Evolutionary conservation across 1,284 basidiomycete species (phyloP), one percentile per base, ranked within the genome.

Genomic region (Ceratobasidium sp.): DNA sequence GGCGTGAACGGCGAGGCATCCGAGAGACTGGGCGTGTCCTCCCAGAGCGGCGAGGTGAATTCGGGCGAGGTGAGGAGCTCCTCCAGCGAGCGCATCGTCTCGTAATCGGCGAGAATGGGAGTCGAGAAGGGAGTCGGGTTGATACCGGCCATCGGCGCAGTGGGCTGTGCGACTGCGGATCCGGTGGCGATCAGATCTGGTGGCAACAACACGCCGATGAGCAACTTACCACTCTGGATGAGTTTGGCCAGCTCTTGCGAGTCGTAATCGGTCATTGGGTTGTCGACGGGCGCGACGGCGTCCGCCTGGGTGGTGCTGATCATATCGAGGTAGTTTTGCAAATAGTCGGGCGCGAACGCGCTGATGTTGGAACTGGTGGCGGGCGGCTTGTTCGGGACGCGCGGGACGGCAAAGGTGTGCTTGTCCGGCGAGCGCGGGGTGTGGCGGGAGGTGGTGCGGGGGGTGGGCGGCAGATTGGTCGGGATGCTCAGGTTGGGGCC

Each of bases 1-100:
- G 69, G 69, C 8, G 69, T 72, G 29, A 72, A 72, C 6, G 69
- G 69, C 41, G 69, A 61, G 4, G 56, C 69, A 34, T 72, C 69
- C 8, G 69, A 61, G 29, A 72, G 58, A 13, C 43, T 59, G 27
- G 69, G 69, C n/a, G 69, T 72, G 46, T 71, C 68, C 27, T 58
- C 53, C 29, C 54, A 71, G 7, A 56, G 39, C 31, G 68, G 69
- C 39, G 69, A 72, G 43, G 56, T 61, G 43, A 72, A 72, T 34
- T 72, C 69, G 46, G 56, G 69, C 69, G 69, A 72, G 0, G 69
- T 61, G 2, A 72, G 41, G 16, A 72, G 31, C 43, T 72, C 69
- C 14, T 72, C 56, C 46, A 72, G 27, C 43, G 69, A 37, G 39
- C 56, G 69, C 16, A 58, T 19, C 22, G 51, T 43, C 27, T 64